A percentile compares a stretch with the other conserved stretches of the same genome.
Conservation (phyloP, 352 stramenopile genomes). For the Phytophthora pini region DNA sequence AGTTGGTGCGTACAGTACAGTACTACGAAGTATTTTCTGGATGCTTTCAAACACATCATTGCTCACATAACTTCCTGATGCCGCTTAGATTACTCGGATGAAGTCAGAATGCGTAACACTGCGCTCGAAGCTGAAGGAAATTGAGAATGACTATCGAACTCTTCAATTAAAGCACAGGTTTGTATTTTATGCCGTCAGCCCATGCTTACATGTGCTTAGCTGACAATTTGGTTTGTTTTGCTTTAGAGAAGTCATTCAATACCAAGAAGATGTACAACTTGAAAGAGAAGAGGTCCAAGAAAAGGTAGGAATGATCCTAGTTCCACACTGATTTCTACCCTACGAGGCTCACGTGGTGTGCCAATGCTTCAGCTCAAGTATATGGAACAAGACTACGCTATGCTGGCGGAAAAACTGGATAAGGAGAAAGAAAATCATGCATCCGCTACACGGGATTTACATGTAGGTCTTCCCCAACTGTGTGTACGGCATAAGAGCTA, state of each 20-base stretch:
- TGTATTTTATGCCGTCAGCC: background rate
- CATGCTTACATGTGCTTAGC: background rate
- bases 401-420: conserved; percentile 61
- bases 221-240: background rate
- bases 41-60: background rate
- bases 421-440: conserved; percentile 67
- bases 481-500: background rate
- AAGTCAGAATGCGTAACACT: conserved; percentile 72
- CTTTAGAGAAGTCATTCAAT: conserved; percentile 61
- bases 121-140: conserved; percentile 78
- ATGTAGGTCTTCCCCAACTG: conserved; percentile 38
- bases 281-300: conserved; percentile 69
- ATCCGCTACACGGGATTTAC: conserved; percentile 44
- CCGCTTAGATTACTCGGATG: conserved; percentile 57
- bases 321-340: too few relatives aligned
- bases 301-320: conserved; percentile 46
- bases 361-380: conserved; percentile 58
- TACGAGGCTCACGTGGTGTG: background rate
- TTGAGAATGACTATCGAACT: conserved; percentile 76
- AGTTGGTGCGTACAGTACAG: conserved; percentile 48
- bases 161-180: conserved; percentile 81
- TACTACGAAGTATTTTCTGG: background rate
- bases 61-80: conserved; percentile 1
- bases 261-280: conserved; percentile 73
- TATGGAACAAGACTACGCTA: conserved; percentile 64